Conservation (phyloP, 257 asterid species). For the Agastache rugosa region DNA sequence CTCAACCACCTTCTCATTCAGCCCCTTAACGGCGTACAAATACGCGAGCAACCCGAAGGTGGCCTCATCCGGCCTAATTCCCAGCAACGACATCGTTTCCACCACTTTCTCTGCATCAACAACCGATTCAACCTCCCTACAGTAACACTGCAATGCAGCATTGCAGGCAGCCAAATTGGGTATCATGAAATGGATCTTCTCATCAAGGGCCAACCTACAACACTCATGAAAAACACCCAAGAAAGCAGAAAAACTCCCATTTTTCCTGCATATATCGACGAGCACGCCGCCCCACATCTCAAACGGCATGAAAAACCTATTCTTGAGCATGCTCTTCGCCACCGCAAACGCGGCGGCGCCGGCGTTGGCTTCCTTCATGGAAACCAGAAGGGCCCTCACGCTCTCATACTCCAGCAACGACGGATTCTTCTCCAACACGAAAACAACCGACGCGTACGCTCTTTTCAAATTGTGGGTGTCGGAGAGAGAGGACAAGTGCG, state of each 20-base stretch:
- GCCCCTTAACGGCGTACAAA: conserved; percentile 82
- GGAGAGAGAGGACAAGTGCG: conserved; percentile 61
- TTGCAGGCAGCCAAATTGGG: conserved; percentile 86
- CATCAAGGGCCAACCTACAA: conserved; percentile 77
- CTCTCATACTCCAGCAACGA: conserved; percentile 60
- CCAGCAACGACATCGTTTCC: conserved; percentile 77
- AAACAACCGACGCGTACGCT: conserved; percentile 79
- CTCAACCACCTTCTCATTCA: conserved; percentile 61
- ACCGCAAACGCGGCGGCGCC: conserved; percentile 88
- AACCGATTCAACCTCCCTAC: conserved; percentile 70
- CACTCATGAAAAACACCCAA: conserved; percentile 69
- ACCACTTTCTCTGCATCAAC: conserved; percentile 74
- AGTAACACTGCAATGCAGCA: conserved; percentile 83
- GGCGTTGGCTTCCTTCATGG: conserved; percentile 64
- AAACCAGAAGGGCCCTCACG: conserved; percentile 61
- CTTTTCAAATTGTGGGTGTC: conserved; percentile 82
- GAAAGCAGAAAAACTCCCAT: conserved; percentile 69
- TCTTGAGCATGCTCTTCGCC: conserved; percentile 80
- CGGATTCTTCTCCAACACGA: conserved; percentile 76
- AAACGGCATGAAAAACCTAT: conserved; percentile 86
- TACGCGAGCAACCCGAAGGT: conserved; percentile 82
- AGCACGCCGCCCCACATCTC: conserved; percentile 72
- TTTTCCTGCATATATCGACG: conserved; percentile 67
- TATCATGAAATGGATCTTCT: conserved; percentile 65
- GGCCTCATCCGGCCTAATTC: conserved; percentile 71